phyloP scores from a whole-genome alignment of 139 green algal species.

The Closterium sp. region DNA sequence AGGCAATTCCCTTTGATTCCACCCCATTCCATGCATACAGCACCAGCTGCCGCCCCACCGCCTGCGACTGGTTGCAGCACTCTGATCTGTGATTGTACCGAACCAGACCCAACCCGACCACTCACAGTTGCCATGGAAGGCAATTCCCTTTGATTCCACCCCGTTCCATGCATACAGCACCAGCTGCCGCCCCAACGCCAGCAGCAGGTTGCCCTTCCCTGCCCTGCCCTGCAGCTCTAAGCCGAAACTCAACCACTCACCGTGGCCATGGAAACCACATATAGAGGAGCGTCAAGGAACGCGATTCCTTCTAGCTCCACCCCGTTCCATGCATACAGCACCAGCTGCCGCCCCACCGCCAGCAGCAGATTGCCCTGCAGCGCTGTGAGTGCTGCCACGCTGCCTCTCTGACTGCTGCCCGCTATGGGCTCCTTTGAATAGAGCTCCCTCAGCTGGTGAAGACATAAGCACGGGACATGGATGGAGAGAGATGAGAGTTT shows the following conservation, averaged over 20 bases:
- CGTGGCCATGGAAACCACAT: constrained; percentile 59
- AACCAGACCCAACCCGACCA: too few species aligned
- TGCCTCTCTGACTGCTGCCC: constrained; percentile 10
- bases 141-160: constrained; percentile 47
- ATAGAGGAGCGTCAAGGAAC: constrained; percentile 77
- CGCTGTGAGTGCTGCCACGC: constrained; percentile 20
- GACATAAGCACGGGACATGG: too few species aligned
- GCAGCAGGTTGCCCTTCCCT: constrained; percentile 15
- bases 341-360: constrained; percentile 30
- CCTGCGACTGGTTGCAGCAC: constrained; percentile 22
- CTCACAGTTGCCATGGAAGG: constrained; percentile 65
- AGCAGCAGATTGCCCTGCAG: constrained; percentile 39
- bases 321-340: constrained; percentile 54
- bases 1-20: constrained; percentile 59
- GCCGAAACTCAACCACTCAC: not conserved
- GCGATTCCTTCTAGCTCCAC: constrained; percentile 54
- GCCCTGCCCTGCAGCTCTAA: too few species aligned
- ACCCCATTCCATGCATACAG: constrained; percentile 54
- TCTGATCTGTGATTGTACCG: too few species aligned
- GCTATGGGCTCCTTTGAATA: constrained; percentile 12
- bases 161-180: constrained; percentile 54
- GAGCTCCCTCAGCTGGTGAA: too few species aligned
- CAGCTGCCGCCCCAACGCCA: constrained; percentile 27
- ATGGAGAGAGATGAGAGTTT: too few species aligned
- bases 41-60: constrained; percentile 27